Evolutionary conservation across 1,139 yeast genomes (phyloP), one percentile per base, ranked within the genome.

Genomic region (Saccharomyces hybrid): DNA sequence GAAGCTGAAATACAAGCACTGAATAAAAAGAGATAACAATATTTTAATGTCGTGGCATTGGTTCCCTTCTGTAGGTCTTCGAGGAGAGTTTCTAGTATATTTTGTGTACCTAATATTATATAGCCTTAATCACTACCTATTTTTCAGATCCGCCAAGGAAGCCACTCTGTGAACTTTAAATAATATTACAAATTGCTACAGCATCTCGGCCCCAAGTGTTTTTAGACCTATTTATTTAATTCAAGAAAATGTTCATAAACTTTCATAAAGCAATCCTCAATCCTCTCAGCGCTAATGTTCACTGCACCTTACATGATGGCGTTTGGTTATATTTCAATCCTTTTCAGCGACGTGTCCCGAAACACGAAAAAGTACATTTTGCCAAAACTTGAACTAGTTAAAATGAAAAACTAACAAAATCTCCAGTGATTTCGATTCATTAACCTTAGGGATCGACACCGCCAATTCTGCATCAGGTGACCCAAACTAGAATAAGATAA

Each of bases 271-370:
- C 27, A 29, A 29, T 3, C 13, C 13, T 29, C 5, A 29, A 29
- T 13, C 11, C 13, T 9, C 13, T 9, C 4, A 13, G 13, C 13
- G 13, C 5, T 29, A 29, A 13, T 29, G 31, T 29, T 9, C 31
- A 29, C 31, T 29, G 31, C 13, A 29, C 31, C 11, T 29, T 9
- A 29, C 9, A 29, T 29, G 11, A 29, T 29, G 20, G 6, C 20
- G 41, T 34, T 14, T 14, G 16, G 41, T 14, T 34, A n/a, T 7
- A 34, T 34, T 34, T 34, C 20, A 14, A 14, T 34, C 14, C n/a
- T 34, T 34, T 34, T 34, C 23, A 38, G 25, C 44, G 44, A 38
- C 44, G 44, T 38, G 44, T 38, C 44, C 44, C 44, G 44, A 38
- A 38, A 38, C 44, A 38, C 44, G 44, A 38, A 38, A 38, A 38